Evolutionary conservation across 192 early-diverging fungal species (phyloP), one percentile per base, ranked within the genome.

Genomic region (Powellomyces hirtus): DNA sequence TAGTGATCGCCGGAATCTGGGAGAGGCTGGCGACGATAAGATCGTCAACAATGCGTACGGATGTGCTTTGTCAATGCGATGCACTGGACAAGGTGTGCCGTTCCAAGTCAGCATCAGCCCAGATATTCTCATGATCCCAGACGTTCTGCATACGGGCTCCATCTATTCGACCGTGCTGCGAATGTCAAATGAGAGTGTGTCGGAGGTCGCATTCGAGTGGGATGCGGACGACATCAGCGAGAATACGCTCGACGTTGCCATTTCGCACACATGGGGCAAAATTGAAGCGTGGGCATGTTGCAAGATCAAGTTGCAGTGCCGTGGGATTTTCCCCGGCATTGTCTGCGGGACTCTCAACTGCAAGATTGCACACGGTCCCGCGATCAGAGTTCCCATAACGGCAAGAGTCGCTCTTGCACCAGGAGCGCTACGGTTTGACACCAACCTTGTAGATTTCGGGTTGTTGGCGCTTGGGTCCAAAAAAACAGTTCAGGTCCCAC

Each of bases 401-500:
- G 75, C 56, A 5, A 62, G 26, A 13, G 70, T 83, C 1, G 61
- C 16, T 4, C 27, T 83, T 5, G 38, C 50, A 4, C 71, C 76
- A 13, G 52, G 53, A 4, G 57, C 50, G 18, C 29, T 83, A 1
- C 34, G 38, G 1, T 83, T 83, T 72, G 68, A 52, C 4, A 60
- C 34, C 38, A 36, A 52, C n/a, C 24, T 61, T 7, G 51, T 79
- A 7, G 79, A 84, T 68, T 84, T 84, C 63, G 82, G 82, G 5
- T 52, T 84, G 42, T 16, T 84, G 14, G 64, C 73, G n/a, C 68
- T 84, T 0, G 79, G 82, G 14, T 45, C 50, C 8, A 52, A 18
- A 7, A 67, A 67, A 22, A 66, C 45, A 1, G 34, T 67, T 13
- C 22, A 36, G 16, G 58, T 84, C 6, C 72, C 82, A 13, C 59